Evolutionary conservation across 495 filamentous ascomycete genomes (phyloP), one percentile per base, ranked within the genome.

Genomic region (Baudoinia panamericana): DNA sequence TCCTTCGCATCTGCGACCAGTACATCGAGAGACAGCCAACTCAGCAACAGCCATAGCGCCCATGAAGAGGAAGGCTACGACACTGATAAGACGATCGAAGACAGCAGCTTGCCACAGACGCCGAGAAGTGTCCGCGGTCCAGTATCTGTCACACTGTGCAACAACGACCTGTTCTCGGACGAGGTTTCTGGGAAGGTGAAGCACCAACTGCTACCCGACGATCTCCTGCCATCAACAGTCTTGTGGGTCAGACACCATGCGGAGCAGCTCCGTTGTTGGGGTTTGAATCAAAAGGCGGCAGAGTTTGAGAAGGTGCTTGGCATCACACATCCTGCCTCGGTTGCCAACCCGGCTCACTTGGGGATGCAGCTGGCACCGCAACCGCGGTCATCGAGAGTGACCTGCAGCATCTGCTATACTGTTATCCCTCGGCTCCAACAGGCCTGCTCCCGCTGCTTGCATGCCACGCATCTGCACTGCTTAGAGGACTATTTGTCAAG

Each of bases 41-140:
- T 39, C 1, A 40, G 41, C 16, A 23, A 18, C 13, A 43, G 37
- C 30, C 17, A 36, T 27, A 19, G 4, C 5, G 16, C 17, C n/a
- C 29, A 32, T 9, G 29, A 47, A n/a, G 28, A 32, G 19, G 36
- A 51, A 19, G 37, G 36, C 2, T 47, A 52, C 29, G 43, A 47
- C 26, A 52, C 43, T 26, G 48, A 52, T 30, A 37, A 24, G 29
- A 52, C 48, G 4, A 35, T 52, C 30, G 48, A 52, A 0, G 48
- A 52, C 22, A 35, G 11, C 27, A 43, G 31, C 26, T 15, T 35
- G 27, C 48, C 48, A 16, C 48, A 47, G 1, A 52, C 48, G 9
- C 48, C 48, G 9, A 37, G 33, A 21, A 20, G 16, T 22, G 12
- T 17, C 12, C 9, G 3, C 5, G 39, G 7, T 16, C 15, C 19